phyloP scores from a whole-genome alignment of 1,139 yeast genomes.

The Arxiozyma heterogenica region DNA sequence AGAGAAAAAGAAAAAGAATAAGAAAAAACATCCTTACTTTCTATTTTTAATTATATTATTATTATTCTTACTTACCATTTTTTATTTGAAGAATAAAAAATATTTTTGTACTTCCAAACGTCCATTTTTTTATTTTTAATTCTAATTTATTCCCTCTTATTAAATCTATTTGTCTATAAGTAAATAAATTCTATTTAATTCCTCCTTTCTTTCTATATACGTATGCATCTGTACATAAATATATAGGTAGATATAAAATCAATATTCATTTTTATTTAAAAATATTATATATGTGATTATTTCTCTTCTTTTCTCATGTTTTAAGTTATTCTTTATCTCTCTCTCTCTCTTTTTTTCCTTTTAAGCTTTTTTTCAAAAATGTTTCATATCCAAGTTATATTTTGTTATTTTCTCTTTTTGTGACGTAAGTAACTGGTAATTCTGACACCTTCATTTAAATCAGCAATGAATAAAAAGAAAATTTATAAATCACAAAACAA shows the following conservation, averaged over 20 bases:
- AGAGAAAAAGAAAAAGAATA: too few species aligned
- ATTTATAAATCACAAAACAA: neutral
- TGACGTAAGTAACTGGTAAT: neutral
- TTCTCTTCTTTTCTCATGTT: neutral
- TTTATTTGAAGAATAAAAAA: neutral
- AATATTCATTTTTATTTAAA: neutral
- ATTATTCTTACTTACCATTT: too few species aligned
- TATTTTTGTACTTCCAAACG: neutral
- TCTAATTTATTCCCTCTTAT: too few species aligned
- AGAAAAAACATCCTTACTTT: neutral
- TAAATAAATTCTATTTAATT: conserved; percentile 1
- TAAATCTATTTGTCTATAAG: conserved; percentile 1
- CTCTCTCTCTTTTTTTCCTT: neutral
- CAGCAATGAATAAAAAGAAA: neutral
- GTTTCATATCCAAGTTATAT: neutral
- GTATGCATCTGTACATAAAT: neutral
- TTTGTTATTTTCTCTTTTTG: too few species aligned
- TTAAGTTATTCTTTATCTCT: too few species aligned
- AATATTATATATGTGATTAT: too few species aligned
- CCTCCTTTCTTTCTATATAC: neutral
- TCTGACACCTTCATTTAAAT: neutral
- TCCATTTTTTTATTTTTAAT: too few species aligned
- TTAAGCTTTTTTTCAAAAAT: neutral
- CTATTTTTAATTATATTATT: neutral
- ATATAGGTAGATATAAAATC: neutral